phyloP scores from a whole-genome alignment of 768 basidiomycete species.

The Mrakia blollopis region DNA sequence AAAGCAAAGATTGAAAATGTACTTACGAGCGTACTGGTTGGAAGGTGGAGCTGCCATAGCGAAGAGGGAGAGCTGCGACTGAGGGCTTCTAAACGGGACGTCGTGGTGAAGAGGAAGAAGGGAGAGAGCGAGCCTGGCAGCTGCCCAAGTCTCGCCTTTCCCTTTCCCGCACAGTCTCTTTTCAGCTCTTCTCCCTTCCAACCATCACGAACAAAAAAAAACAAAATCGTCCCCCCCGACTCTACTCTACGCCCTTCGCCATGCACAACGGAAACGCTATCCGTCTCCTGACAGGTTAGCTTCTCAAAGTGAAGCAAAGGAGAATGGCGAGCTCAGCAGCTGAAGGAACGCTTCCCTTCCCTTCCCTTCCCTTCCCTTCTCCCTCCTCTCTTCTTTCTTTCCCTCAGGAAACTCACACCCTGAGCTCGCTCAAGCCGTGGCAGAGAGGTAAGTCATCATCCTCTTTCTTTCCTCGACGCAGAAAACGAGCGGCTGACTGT shows the following conservation, averaged over 20 bases:
- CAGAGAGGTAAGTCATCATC: slow-evolving; percentile 77
- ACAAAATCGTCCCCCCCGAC: too few species aligned
- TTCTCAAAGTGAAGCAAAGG: not conserved
- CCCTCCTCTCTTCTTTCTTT: not conserved
- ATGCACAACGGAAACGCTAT: slow-evolving; percentile 45
- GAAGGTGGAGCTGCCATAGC: slow-evolving; percentile 9
- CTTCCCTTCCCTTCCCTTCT: not conserved
- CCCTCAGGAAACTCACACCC: slow-evolving; percentile 98
- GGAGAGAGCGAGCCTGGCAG: not conserved
- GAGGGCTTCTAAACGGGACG: not conserved
- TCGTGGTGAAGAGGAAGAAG: not conserved
- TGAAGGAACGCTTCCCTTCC: not conserved
- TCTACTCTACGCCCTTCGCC: not conserved
- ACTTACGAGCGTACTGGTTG: slow-evolving; percentile 26
- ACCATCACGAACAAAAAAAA: too few species aligned
- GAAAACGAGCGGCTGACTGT: not conserved
- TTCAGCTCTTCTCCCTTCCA: not conserved
- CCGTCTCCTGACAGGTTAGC: slow-evolving; percentile 45
- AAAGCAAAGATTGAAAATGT: too few species aligned
- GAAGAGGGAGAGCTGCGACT: not conserved
- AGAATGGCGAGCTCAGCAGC: not conserved
- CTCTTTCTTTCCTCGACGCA: not conserved
- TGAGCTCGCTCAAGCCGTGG: slow-evolving; percentile 90
- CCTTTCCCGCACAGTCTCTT: not conserved
- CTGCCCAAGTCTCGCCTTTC: not conserved